Evolutionary conservation across 306 rosid genomes (phyloP), one percentile per base, ranked within the genome.

Genomic region (Quercus bicolor): DNA sequence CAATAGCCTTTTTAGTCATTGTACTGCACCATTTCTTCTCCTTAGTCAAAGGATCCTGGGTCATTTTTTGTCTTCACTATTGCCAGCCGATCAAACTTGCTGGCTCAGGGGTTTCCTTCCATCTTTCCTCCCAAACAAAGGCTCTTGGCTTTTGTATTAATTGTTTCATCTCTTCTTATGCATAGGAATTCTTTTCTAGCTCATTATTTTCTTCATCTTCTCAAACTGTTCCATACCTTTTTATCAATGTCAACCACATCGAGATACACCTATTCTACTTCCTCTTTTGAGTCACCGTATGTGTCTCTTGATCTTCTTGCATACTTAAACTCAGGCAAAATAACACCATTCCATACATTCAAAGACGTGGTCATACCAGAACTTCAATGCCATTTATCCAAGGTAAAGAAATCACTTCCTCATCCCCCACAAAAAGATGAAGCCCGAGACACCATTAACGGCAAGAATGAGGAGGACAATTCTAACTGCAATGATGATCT

Each of bases 251-350:
- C 40, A 34, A 34, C 40, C 40, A 34, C 40, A 34, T 34, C 40
- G 40, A 34, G 40, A 34, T 34, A 34, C 2, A 6, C 9, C 40
- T 6, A 8, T 34, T 34, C 53, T 4, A 56, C 33, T 18, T 56
- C 76, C n/a, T 75, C 84, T 9, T 80, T 75, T 16, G 52, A 51
- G 24, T 68, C 76, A 19, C 71, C 80, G 20, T 75, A 81, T 69
- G 76, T 57, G 37, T 57, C 84, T 69, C 71, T 75, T 23, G 84
- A 59, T 23, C 79, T 81, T 75, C 80, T 81, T 59, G 59, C 76
- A 23, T 81, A 57, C 84, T 13, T 75, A 13, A 69, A 75, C 57
- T 75, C 84, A 2, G 51, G 20, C 56, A 79, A 57, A 33, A 65
- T 56, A 33, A 69, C 79, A 12, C 77, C 76, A 21, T 81, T 75